Evolutionary conservation across 495 filamentous ascomycete species (phyloP).

Genomic region (Penicillium herquei): DNA sequence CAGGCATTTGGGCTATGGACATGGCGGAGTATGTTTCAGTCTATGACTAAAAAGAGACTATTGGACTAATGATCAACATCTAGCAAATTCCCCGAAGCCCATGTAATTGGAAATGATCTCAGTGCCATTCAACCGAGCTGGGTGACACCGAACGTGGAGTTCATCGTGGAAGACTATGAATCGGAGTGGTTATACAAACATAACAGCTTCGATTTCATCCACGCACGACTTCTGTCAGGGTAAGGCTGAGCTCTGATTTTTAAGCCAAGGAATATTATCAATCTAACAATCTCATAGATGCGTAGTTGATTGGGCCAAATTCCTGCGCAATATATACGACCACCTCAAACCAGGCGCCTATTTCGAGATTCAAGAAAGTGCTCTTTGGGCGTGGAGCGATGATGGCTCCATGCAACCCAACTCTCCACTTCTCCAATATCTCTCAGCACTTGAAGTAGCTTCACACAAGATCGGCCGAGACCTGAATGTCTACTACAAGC

Average conservation of each 20-base stretch:
- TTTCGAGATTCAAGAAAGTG: constrained; percentile 59
- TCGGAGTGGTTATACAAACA: constrained; percentile 22
- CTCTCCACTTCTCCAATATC: constrained; percentile 49
- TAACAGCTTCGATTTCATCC: constrained; percentile 28
- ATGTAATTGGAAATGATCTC: constrained; percentile 44
- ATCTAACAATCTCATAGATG: constrained; percentile 6
- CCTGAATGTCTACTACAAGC: constrained; percentile 43
- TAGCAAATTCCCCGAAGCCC: constrained; percentile 23
- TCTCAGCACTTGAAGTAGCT: constrained; percentile 26
- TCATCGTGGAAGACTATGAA: constrained; percentile 35
- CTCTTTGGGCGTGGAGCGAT: constrained; percentile 46
- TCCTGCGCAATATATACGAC: constrained; percentile 29
- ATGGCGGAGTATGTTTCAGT: constrained; percentile 40
- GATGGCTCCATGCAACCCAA: constrained; percentile 47
- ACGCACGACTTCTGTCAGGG: constrained; percentile 19
- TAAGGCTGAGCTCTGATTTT: constrained; percentile 24
- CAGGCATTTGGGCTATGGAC: constrained; percentile 65
- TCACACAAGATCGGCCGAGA: constrained; percentile 36
- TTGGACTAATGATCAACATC: neutral
- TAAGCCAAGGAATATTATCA: constrained; percentile 2
- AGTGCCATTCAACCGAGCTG: constrained; percentile 51
- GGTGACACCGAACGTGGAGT: constrained; percentile 31
- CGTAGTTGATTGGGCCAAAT: constrained; percentile 13
- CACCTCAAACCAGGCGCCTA: constrained; percentile 63
- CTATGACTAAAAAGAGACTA: neutral